phyloP scores from a whole-genome alignment of 73 alveolate species.

The Paramecium bursaria region DNA sequence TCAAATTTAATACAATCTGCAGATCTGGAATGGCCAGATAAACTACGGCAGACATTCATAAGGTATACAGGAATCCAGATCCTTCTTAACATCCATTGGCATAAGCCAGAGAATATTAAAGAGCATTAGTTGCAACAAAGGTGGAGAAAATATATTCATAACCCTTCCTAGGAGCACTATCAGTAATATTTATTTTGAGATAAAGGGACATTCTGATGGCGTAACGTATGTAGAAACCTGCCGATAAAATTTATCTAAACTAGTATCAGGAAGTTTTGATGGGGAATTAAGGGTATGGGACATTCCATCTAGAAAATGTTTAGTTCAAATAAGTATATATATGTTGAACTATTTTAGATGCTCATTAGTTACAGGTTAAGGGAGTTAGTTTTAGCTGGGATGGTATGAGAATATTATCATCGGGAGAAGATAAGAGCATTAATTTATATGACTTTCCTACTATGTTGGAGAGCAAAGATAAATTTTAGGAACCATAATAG shows the following conservation, averaged over 20 bases:
- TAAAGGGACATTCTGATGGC: constrained; percentile 64
- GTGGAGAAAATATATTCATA: constrained; percentile 67
- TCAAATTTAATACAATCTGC: constrained; percentile 67
- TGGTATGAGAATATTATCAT: constrained; percentile 67
- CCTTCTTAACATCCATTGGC: constrained; percentile 65
- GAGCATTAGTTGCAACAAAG: constrained; percentile 69
- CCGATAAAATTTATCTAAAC: constrained; percentile 57
- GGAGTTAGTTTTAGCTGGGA: constrained; percentile 67
- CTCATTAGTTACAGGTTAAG: constrained; percentile 63
- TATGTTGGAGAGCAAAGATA: constrained; percentile 33
- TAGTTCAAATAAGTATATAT: constrained; percentile 36
- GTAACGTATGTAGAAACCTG: constrained; percentile 56
- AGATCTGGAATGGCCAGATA: constrained; percentile 57
- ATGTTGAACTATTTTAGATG: background rate
- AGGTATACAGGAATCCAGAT: constrained; percentile 65
- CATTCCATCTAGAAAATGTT: constrained; percentile 60
- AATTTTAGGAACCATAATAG: constrained; percentile 60
- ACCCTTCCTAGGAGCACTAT: constrained; percentile 69
- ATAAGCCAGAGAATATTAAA: constrained; percentile 70
- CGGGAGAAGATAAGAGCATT: constrained; percentile 66
- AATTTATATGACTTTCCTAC: constrained; percentile 64
- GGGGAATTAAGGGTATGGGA: constrained; percentile 72
- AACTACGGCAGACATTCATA: constrained; percentile 62
- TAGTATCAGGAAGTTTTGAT: constrained; percentile 70
- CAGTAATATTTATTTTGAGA: background rate